Conservation (phyloP, 345 rosid species). For the Gynandropsis gynandra region DNA sequence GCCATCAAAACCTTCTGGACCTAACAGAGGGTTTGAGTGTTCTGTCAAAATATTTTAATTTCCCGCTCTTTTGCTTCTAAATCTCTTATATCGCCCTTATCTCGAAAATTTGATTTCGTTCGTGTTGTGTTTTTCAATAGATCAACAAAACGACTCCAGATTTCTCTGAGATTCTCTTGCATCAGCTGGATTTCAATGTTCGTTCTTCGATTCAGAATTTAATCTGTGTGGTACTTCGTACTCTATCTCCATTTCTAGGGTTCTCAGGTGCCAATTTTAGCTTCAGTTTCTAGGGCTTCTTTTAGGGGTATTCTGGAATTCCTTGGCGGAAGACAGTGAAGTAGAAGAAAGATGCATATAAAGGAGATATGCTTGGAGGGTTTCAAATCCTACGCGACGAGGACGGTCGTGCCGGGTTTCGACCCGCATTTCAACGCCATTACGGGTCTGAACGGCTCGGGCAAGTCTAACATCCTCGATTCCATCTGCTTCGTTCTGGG, state of each 20-base stretch:
- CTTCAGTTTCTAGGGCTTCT: slow-evolving; percentile 15
- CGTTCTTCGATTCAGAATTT: slow-evolving; percentile 1
- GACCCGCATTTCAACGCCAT: slow-evolving; percentile 94
- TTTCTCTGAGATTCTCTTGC: slow-evolving; percentile 8
- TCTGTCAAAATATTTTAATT: background rate
- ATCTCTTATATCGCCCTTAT: background rate
- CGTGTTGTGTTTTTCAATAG: background rate
- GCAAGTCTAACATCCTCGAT: slow-evolving; percentile 97
- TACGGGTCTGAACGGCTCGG: slow-evolving; percentile 93
- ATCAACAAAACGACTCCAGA: background rate
- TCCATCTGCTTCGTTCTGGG: slow-evolving; percentile 96
- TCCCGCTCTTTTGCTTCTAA: slow-evolving; percentile 14
- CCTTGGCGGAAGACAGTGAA: slow-evolving; percentile 7
- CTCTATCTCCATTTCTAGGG: too few species aligned
- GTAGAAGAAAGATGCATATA: slow-evolving; percentile 45
- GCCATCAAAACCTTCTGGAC: too few species aligned
- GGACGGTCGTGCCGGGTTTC: slow-evolving; percentile 88
- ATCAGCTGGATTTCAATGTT: slow-evolving; percentile 4
- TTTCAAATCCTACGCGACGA: slow-evolving; percentile 92
- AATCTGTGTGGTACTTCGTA: background rate
- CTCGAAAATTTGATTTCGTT: background rate
- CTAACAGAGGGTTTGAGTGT: background rate
- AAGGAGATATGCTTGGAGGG: slow-evolving; percentile 93
- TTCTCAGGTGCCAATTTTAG: slow-evolving; percentile 2
- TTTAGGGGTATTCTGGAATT: background rate